Conservation (phyloP, 2,329 filamentous ascomycete species). For the Rhytidhysteron rufulum region DNA sequence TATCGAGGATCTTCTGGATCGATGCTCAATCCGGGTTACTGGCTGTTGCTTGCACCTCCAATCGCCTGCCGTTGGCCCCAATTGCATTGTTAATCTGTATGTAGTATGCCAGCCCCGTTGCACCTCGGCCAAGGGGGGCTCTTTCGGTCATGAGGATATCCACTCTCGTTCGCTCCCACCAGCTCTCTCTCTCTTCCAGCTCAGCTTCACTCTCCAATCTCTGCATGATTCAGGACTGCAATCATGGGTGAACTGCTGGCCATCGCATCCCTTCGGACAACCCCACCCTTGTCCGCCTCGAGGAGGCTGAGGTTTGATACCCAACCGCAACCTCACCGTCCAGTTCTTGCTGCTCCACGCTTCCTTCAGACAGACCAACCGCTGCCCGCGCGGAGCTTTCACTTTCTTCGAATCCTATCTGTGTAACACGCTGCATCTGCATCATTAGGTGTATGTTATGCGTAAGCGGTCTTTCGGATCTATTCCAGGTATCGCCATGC, state of each 20-base stretch:
- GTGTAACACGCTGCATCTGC: conserved; percentile 25
- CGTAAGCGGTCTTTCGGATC: conserved; percentile 18
- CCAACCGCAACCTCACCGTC: conserved; percentile 11
- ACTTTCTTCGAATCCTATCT: conserved; percentile 12
- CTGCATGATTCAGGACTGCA: conserved; percentile 3
- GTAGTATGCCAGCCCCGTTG: conserved; percentile 12
- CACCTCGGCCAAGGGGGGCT: conserved; percentile 21
- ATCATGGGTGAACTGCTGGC: conserved; percentile 15
- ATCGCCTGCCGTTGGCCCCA: conserved; percentile 13
- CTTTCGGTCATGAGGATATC: conserved; percentile 23
- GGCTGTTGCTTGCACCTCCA: conserved; percentile 15
- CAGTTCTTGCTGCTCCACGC: too few relatives aligned
- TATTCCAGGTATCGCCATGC: conserved; percentile 16
- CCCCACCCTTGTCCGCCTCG: conserved; percentile 8
- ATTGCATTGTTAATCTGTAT: conserved; percentile 11
- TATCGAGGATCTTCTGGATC: conserved; percentile 21
- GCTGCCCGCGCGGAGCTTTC: conserved; percentile 13
- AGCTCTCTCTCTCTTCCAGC: conserved; percentile 11
- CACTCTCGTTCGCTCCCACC: conserved; percentile 13
- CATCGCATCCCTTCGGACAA: conserved; percentile 7
- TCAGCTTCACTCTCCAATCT: conserved; percentile 11
- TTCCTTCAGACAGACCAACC: conserved; percentile 14
- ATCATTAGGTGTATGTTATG: conserved; percentile 19
- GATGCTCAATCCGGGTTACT: conserved; percentile 23
- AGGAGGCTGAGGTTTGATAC: conserved; percentile 12